These are phyloP conservation scores for Yarrowia sp. DNA, from an alignment of 805 yeast species.

Conservation along the genomic window DNA sequence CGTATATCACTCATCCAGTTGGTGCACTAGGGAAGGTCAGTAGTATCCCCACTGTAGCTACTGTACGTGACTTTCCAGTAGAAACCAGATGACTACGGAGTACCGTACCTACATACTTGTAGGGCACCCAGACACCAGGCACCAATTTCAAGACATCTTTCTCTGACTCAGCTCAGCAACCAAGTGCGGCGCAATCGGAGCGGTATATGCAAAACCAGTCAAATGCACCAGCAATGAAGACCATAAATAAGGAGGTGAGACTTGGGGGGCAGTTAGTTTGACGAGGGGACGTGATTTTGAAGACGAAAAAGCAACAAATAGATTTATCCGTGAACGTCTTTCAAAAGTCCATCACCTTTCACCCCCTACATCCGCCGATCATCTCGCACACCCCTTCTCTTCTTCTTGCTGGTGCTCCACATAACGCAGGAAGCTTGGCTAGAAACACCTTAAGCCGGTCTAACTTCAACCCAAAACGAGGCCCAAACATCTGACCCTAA, in stretches of 20 bases:
- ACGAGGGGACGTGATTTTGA: not conserved
- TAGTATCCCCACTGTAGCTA: too few species aligned
- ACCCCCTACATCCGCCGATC: too few species aligned
- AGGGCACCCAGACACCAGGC: too few species aligned
- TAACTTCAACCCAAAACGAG: conserved; percentile 9
- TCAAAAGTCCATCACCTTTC: not conserved
- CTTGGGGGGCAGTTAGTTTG: too few species aligned
- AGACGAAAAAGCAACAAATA: not conserved
- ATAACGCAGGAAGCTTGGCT: conserved; percentile 28
- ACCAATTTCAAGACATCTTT: too few species aligned
- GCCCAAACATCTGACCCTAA: conserved; percentile 19
- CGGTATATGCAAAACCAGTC: conserved; percentile 1
- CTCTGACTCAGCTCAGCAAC: too few species aligned
- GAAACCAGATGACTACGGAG: too few species aligned
- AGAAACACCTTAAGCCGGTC: conserved; percentile 10
- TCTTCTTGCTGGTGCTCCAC: conserved; percentile 3
- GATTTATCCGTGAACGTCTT: too few species aligned
- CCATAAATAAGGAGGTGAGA: not conserved
- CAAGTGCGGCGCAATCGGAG: conserved; percentile 14
- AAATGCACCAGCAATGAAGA: conserved; percentile 20
- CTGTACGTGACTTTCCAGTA: too few species aligned
- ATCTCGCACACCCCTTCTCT: not conserved
- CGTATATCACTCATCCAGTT: too few species aligned
- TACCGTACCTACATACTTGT: too few species aligned
- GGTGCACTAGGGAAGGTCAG: too few species aligned